Percentiles rank a stretch among this genome's conserved stretches.
phyloP scores from a whole-genome alignment of 106 monocot species.

The Dactylorhiza incarnata region DNA sequence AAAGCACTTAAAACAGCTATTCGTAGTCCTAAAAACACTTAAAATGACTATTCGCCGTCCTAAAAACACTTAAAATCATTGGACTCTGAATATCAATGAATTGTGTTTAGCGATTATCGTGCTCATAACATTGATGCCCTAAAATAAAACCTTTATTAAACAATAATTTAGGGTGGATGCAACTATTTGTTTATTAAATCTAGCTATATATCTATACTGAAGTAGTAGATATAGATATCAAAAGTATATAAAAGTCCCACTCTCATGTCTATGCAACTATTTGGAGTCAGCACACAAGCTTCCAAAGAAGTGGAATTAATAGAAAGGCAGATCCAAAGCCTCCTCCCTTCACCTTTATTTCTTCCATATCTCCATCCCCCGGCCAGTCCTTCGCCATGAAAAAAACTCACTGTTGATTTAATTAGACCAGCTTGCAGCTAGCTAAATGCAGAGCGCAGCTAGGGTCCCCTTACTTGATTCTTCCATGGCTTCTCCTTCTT shows the following conservation, averaged over 20 bases:
- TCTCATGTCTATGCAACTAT: constrained; percentile 8
- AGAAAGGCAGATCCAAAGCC: constrained; percentile 29
- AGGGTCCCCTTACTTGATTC: not conserved
- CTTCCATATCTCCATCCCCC: not conserved
- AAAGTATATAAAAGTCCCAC: not conserved
- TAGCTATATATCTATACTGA: too few relatives aligned
- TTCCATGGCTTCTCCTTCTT: not conserved
- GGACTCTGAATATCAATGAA: too few relatives aligned
- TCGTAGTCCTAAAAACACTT: too few relatives aligned
- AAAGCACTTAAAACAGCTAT: too few relatives aligned
- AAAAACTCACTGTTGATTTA: not conserved
- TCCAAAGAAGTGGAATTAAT: constrained; percentile 31
- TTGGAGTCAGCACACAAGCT: constrained; percentile 12
- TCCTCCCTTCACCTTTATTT: not conserved
- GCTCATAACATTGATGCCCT: too few relatives aligned
- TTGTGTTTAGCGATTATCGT: too few relatives aligned
- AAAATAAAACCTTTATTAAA: too few relatives aligned
- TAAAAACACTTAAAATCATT: too few relatives aligned
- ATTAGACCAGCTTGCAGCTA: not conserved
- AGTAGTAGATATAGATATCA: too few relatives aligned
- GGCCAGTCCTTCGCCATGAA: not conserved
- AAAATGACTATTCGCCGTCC: too few relatives aligned
- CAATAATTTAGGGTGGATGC: too few relatives aligned
- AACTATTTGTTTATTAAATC: too few relatives aligned
- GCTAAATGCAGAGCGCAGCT: not conserved